Percentiles rank a stretch among this genome's conserved stretches.
Evolutionary conservation across 1,139 yeast species (phyloP).

Genomic region (Kodamaea derodonti): DNA sequence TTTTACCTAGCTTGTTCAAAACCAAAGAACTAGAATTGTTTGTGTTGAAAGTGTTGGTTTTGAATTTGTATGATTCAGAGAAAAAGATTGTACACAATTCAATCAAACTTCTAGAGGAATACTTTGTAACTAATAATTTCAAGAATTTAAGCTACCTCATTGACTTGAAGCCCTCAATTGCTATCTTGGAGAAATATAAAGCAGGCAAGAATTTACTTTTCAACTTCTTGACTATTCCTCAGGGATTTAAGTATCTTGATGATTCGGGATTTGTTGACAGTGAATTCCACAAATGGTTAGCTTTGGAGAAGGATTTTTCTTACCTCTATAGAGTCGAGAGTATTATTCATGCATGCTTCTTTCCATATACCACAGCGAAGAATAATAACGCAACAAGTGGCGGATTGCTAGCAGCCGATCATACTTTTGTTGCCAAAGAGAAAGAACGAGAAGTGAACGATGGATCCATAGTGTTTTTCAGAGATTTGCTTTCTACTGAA

Average conservation of each 20-base stretch:
- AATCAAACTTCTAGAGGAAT: conserved; percentile 10
- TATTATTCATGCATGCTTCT: conserved; percentile 19
- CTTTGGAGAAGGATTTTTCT: conserved; percentile 16
- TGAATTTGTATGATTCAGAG: conserved; percentile 67
- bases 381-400: too few species aligned
- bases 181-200: conserved; percentile 20
- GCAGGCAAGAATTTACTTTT: conserved; percentile 27
- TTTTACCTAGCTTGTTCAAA: conserved; percentile 42
- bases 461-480: conserved; percentile 72
- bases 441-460: conserved; percentile 7
- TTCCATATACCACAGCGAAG: conserved; percentile 19
- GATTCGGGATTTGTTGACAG: conserved; percentile 30
- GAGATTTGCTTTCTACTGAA: conserved; percentile 73
- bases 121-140: conserved; percentile 11
- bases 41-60: conserved; percentile 50
- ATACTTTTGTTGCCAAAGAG: background rate
- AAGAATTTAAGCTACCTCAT: conserved; percentile 23
- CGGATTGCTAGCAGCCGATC: too few species aligned
- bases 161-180: conserved; percentile 29
- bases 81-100: conserved; percentile 45
- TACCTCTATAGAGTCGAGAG: conserved; percentile 24
- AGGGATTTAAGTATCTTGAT: conserved; percentile 36
- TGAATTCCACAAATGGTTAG: conserved; percentile 30
- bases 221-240: conserved; percentile 26
- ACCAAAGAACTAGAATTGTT: conserved; percentile 33